These are phyloP conservation scores for Ophiostoma pallidulum DNA, from an alignment of 2,329 filamentous ascomycete species.

Conservation along the genomic window DNA sequence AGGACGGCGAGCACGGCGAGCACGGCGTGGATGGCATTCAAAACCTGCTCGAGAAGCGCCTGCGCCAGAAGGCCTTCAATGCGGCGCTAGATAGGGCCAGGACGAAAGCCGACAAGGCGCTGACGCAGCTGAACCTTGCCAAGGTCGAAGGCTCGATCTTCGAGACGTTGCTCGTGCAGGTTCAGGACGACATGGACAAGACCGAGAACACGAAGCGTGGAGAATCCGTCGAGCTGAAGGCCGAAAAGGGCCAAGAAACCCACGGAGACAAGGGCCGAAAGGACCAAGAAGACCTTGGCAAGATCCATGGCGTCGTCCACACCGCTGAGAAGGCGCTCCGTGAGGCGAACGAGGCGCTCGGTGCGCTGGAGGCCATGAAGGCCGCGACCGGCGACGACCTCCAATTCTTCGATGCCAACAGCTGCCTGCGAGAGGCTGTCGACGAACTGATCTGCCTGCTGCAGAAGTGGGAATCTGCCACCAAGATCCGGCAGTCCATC, in stretches of 20 bases:
- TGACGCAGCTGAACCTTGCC: neutral
- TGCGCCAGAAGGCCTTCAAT: neutral
- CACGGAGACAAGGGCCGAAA: too few relatives aligned
- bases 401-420: conserved; percentile 17
- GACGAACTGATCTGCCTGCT: conserved; percentile 19
- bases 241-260: too few relatives aligned
- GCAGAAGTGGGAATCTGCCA: conserved; percentile 21
- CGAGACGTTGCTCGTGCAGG: neutral
- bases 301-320: neutral
- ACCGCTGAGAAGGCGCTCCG: neutral
- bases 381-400: too few relatives aligned
- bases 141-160: neutral
- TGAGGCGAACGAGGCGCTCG: neutral
- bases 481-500: conserved; percentile 22
- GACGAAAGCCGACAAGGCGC: neutral
- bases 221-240: too few relatives aligned
- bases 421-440: conserved; percentile 20
- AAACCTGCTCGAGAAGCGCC: neutral
- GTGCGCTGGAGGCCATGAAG: neutral
- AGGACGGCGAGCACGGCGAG: too few relatives aligned
- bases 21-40: neutral
- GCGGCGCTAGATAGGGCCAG: neutral
- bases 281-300: neutral
- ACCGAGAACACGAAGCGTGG: neutral
- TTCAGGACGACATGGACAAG: neutral